Evolutionary conservation across 441 rosid genomes (phyloP).

Genomic region (Adansonia gregorii): DNA sequence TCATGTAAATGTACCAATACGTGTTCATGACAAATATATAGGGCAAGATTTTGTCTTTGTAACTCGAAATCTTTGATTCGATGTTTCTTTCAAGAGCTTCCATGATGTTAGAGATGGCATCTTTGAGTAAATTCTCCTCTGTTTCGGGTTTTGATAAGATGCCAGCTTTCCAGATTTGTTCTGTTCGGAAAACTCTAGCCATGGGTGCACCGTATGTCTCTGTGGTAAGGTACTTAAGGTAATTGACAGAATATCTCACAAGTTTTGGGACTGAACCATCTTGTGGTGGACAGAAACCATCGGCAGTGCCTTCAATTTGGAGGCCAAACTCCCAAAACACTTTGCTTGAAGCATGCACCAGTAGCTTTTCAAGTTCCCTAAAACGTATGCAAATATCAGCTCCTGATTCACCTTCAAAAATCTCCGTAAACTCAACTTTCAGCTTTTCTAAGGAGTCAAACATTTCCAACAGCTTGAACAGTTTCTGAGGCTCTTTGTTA

Average conservation of each 20-base stretch:
- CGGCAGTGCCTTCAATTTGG: slow-evolving; percentile 61
- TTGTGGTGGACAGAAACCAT: slow-evolving; percentile 51
- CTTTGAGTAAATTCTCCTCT: slow-evolving; percentile 47
- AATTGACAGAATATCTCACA: slow-evolving; percentile 66
- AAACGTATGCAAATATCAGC: slow-evolving; percentile 53
- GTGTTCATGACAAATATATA: slow-evolving; percentile 60
- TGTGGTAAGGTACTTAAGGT: slow-evolving; percentile 55
- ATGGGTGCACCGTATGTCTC: slow-evolving; percentile 50
- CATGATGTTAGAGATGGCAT: slow-evolving; percentile 51
- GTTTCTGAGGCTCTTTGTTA: slow-evolving; percentile 64
- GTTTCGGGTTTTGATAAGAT: slow-evolving; percentile 53
- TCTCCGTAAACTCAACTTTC: slow-evolving; percentile 42
- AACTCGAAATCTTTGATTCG: slow-evolving; percentile 47
- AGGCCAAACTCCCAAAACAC: slow-evolving; percentile 70
- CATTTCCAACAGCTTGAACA: slow-evolving; percentile 74
- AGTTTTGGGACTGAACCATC: slow-evolving; percentile 64
- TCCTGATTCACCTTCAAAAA: slow-evolving; percentile 65
- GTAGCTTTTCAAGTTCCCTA: slow-evolving; percentile 59
- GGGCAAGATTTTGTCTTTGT: slow-evolving; percentile 51
- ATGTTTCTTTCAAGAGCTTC: slow-evolving; percentile 63
- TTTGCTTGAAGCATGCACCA: slow-evolving; percentile 56
- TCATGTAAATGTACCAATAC: slow-evolving; percentile 70
- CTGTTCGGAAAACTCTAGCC: slow-evolving; percentile 62
- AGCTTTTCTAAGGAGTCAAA: slow-evolving; percentile 58
- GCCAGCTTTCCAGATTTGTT: slow-evolving; percentile 63